Percentiles rank a stretch among this genome's conserved stretches.
These are phyloP conservation scores for Selaginella tamariscina DNA, from an alignment of 75 land plant genomes.

Conservation along the genomic window DNA sequence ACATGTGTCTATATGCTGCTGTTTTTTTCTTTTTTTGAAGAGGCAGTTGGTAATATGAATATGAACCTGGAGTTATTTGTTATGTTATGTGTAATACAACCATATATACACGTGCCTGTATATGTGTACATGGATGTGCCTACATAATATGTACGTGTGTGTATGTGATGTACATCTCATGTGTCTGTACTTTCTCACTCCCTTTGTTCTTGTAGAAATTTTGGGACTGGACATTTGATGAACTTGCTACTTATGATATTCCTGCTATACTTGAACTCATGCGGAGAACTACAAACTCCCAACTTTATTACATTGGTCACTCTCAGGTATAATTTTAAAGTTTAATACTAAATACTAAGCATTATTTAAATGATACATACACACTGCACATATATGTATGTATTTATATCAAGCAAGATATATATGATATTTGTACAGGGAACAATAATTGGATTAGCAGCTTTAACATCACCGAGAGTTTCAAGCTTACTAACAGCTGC, in stretches of 20 bases:
- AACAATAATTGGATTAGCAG: constrained; percentile 79
- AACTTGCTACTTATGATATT: constrained; percentile 66
- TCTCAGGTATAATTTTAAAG: constrained; percentile 70
- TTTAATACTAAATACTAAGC: too few relatives aligned
- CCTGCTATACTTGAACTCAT: constrained; percentile 59
- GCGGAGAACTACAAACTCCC: constrained; percentile 36
- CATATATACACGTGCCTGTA: too few relatives aligned
- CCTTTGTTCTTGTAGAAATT: too few relatives aligned
- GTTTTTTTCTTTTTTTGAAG: too few relatives aligned
- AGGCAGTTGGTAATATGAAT: too few relatives aligned
- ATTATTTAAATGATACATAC: not conserved
- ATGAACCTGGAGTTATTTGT: too few relatives aligned
- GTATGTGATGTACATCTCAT: too few relatives aligned
- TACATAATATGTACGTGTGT: too few relatives aligned
- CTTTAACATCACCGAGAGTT: constrained; percentile 59
- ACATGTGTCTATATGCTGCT: too few relatives aligned
- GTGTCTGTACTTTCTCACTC: too few relatives aligned
- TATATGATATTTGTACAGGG: constrained; percentile 38
- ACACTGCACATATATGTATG: not conserved
- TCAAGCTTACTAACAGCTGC: constrained; percentile 54
- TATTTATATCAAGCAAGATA: not conserved
- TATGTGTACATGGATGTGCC: too few relatives aligned
- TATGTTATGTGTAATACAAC: too few relatives aligned
- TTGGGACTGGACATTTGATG: constrained; percentile 99
- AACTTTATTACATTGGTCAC: constrained; percentile 68